phyloP scores from a whole-genome alignment of 345 rosid genomes.

The Nephelium lappaceum region DNA sequence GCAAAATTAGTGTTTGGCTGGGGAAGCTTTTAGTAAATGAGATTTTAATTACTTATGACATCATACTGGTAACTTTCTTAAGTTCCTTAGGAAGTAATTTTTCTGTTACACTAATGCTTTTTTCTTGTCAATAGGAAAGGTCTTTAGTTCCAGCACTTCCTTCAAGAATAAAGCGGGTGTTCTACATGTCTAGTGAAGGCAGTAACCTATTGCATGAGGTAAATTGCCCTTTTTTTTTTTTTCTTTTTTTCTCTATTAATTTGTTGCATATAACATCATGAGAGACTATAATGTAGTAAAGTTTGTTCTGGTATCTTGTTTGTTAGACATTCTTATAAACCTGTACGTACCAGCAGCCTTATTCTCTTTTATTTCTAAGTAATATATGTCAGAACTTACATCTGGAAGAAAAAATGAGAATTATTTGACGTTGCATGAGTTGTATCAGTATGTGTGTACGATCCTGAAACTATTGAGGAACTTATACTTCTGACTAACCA shows the following conservation, averaged over 20 bases:
- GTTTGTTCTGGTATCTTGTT: not conserved
- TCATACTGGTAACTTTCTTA: not conserved
- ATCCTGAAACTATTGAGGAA: not conserved
- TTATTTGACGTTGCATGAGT: not conserved
- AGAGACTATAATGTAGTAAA: not conserved
- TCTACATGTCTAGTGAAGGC: slow-evolving; percentile 97
- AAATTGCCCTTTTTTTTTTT: slow-evolving; percentile 19
- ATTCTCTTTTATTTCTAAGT: not conserved
- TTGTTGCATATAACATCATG: slow-evolving; percentile 5
- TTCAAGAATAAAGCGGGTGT: slow-evolving; percentile 85
- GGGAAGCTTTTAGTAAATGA: not conserved
- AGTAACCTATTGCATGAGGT: slow-evolving; percentile 88
- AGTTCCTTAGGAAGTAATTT: slow-evolving; percentile 9
- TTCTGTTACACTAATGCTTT: slow-evolving; percentile 15
- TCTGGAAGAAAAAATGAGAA: not conserved
- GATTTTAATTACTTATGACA: not conserved
- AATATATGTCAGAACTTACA: not conserved
- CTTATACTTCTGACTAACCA: slow-evolving; percentile 28
- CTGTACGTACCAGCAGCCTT: not conserved
- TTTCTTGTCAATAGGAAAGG: slow-evolving; percentile 52
- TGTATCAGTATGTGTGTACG: not conserved
- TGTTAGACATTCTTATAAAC: not conserved
- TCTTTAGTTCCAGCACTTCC: slow-evolving; percentile 64
- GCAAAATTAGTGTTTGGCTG: not conserved
- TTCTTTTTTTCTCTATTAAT: too few relatives aligned